Base-by-base conservation (phyloP, 352 stramenopile genomes). In the Pythium plurisporium region DNA sequence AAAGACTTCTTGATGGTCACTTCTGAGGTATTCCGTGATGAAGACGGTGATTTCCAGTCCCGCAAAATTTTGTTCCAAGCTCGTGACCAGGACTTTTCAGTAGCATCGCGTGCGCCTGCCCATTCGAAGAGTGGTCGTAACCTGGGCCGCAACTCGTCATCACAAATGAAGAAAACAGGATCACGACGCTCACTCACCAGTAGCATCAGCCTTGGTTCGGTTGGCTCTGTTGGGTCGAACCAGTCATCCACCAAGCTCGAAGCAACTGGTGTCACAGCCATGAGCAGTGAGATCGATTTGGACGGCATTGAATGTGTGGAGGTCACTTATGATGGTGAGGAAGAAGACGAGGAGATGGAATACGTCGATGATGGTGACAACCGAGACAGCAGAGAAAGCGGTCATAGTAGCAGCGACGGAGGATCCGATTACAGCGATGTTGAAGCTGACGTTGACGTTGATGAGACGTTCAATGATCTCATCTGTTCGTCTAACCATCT, bases 1-100 rank as follows among this genome's bases (percentile, higher is more conserved):
- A 91, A 94, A 34, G 87, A 96, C 57, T 96, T 96, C 43, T 65
- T 96, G 40, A 96, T 96, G 87, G 84, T 96, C 23, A 96, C 85
- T 14, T 92, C 82, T 0, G 83, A 95, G 47, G 86, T 95, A n/a
- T 94, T 95, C 38, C 83, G 83, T 48, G 74, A 87, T 51, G 77
- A 94, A 62, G 81, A 82, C 9, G 86, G 86, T 19, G 86, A 91
- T 65, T 94, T 89, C 51, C 86, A 95, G 56, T 83, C 79, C 25
- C 81, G 86, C n/a, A 95, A 95, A 56, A 89, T 95, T 64, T 64
- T 95, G 3, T 95, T 95, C 54, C 86, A 95, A 50, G 83, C 86
- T 17, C 74, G 72, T n/a, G 76, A 89, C 40, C 77, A 95, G 42
- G 83, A 95, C 42, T 95, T 95, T 34, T 92, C 81, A 4, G 82